These are phyloP conservation scores for Fusarium equiseti DNA, from an alignment of 2,329 filamentous ascomycete genomes.

Conservation along the genomic window DNA sequence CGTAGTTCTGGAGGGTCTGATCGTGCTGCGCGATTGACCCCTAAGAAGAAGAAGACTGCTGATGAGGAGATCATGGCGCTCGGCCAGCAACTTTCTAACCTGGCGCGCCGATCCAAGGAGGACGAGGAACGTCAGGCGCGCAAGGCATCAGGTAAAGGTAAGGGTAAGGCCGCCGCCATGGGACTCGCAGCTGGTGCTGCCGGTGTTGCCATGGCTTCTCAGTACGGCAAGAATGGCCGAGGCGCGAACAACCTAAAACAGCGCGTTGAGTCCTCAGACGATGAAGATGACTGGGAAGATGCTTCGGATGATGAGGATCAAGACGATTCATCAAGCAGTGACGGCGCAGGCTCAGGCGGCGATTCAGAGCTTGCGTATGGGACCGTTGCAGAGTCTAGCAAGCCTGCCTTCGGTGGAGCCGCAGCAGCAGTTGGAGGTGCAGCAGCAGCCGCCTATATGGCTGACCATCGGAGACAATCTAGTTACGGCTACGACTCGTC, in stretches of 20 bases:
- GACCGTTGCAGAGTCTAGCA: conserved; percentile 43
- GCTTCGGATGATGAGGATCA: conserved; percentile 62
- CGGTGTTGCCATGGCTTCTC: conserved; percentile 56
- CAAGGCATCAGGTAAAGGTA: conserved; percentile 39
- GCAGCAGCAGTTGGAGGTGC: conserved; percentile 55
- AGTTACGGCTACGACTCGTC: conserved; percentile 24
- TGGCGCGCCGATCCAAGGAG: conserved; percentile 64
- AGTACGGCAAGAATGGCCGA: conserved; percentile 51
- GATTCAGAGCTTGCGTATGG: conserved; percentile 58
- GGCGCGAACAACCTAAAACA: conserved; percentile 58
- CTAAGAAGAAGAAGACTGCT: conserved; percentile 56
- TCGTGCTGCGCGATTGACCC: conserved; percentile 25
- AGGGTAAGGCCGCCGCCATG: conserved; percentile 40
- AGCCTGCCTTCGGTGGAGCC: conserved; percentile 39
- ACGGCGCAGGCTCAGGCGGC: conserved; percentile 50
- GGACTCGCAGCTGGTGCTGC: conserved; percentile 54
- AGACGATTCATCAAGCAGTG: conserved; percentile 55
- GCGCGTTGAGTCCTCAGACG: conserved; percentile 53
- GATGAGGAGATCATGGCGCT: conserved; percentile 70
- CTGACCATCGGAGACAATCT: conserved; percentile 49
- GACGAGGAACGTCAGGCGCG: conserved; percentile 59
- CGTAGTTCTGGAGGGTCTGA: conserved; percentile 39
- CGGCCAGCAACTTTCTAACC: conserved; percentile 65
- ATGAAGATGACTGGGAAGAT: conserved; percentile 59
- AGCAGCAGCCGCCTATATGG: conserved; percentile 56